A percentile compares a stretch with the other conserved stretches of the same genome.
Conservation (phyloP, 2,329 filamentous ascomycete genomes). For the Dendryphion nanum region DNA sequence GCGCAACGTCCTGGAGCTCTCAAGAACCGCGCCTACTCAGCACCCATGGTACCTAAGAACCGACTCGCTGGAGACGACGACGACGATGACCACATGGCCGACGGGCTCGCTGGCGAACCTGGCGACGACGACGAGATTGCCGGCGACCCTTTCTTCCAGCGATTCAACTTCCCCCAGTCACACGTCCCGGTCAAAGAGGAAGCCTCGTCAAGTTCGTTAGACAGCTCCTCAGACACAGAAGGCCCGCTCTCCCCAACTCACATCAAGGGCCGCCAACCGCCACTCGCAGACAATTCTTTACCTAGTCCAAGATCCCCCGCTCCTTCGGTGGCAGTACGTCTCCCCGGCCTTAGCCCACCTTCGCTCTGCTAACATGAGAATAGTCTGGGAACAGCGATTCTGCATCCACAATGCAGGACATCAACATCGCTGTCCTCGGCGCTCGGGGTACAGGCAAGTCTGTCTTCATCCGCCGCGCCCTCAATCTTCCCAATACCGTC, state of each 20-base stretch:
- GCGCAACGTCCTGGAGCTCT: conserved; percentile 26
- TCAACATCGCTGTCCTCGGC: conserved; percentile 60
- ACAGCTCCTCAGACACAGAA: conserved; percentile 38
- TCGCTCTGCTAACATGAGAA: neutral
- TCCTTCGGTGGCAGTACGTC: conserved; percentile 26
- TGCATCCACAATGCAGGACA: conserved; percentile 46
- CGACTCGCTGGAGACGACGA: conserved; percentile 15
- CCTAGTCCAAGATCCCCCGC: conserved; percentile 17
- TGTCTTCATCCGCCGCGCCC: conserved; percentile 57
- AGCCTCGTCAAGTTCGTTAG: conserved; percentile 21
- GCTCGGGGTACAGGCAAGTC: conserved; percentile 57
- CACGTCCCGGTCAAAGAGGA: conserved; percentile 20
- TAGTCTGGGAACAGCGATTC: conserved; percentile 30
- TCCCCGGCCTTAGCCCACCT: conserved; percentile 3
- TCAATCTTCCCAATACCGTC: conserved; percentile 52
- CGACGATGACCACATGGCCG: conserved; percentile 10
- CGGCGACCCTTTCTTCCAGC: conserved; percentile 43
- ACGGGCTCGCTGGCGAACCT: conserved; percentile 68
- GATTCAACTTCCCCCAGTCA: conserved; percentile 37
- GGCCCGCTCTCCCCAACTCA: conserved; percentile 38
- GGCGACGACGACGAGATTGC: conserved; percentile 38
- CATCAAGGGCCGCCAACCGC: conserved; percentile 22
- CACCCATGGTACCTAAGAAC: conserved; percentile 32
- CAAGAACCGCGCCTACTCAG: conserved; percentile 39
- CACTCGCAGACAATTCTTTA: conserved; percentile 11